A percentile compares a stretch with the other conserved stretches of the same genome.
These are phyloP conservation scores for Kwoniella bestiolae DNA, from an alignment of 768 basidiomycete species.

Conservation along the genomic window DNA sequence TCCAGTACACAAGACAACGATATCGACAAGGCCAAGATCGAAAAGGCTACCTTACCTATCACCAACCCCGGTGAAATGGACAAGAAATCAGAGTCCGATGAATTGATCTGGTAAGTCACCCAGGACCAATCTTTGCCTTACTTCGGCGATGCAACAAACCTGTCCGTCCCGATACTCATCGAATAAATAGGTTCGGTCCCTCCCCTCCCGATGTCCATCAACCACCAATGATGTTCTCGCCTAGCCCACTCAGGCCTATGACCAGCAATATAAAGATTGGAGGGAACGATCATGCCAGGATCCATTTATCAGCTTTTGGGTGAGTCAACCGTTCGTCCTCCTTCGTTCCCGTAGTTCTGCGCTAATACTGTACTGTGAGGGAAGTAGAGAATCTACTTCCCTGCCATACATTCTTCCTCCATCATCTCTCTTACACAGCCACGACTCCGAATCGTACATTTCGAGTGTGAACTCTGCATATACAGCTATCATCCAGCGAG, in stretches of 20 bases:
- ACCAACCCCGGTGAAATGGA: no score
- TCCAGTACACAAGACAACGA: no score
- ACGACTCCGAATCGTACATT: neutral
- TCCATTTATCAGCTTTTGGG: neutral
- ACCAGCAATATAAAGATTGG: neutral
- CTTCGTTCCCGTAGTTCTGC: neutral
- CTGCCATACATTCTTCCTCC: neutral
- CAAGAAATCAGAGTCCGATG: no score
- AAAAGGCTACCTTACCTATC: no score
- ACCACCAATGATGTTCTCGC: neutral
- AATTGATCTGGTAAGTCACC: no score
- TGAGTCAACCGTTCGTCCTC: neutral
- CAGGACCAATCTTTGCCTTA: no score
- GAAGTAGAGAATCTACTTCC: neutral
- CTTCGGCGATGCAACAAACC: no score
- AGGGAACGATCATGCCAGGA: neutral
- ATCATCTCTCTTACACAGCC: neutral
- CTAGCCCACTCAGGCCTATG: neutral
- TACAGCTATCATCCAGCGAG: neutral
- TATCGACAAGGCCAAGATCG: no score
- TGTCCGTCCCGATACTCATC: no score
- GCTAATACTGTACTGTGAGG: neutral
- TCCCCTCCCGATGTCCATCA: neutral
- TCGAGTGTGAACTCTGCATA: neutral
- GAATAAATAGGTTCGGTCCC: neutral